phyloP scores from a whole-genome alignment of 2,329 filamentous ascomycete genomes.

The Epichloe gansuensis region DNA sequence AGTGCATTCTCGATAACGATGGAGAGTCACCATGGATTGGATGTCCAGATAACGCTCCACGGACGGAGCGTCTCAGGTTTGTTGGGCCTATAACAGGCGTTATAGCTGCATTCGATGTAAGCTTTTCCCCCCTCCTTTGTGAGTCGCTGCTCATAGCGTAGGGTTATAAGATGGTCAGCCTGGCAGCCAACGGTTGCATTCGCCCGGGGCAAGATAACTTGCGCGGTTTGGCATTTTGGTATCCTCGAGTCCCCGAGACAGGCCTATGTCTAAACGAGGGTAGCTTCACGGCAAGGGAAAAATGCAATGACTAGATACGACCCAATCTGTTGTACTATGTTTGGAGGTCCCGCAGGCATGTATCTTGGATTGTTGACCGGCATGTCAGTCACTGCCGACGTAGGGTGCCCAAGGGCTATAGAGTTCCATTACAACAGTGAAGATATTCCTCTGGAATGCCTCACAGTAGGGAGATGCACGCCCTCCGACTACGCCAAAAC shows the following conservation, averaged over 20 bases:
- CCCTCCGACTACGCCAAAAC: conserved; percentile 5
- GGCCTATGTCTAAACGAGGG: conserved; percentile 5
- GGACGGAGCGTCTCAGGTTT: too few relatives aligned
- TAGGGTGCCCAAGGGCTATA: conserved; percentile 1
- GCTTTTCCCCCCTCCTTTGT: too few relatives aligned
- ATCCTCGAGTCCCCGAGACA: conserved; percentile 6
- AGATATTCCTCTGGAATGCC: conserved; percentile 4
- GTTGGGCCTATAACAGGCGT: too few relatives aligned
- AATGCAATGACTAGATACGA: conserved; percentile 7
- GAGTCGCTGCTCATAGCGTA: too few relatives aligned
- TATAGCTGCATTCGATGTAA: too few relatives aligned
- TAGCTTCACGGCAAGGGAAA: conserved; percentile 6
- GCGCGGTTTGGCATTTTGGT: conserved; percentile 7
- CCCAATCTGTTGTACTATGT: conserved; percentile 8
- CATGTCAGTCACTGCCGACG: conserved; percentile 5
- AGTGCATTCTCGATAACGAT: too few relatives aligned
- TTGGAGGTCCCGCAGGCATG: conserved; percentile 7
- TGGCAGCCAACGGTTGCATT: too few relatives aligned
- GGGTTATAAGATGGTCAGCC: too few relatives aligned
- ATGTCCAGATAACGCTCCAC: too few relatives aligned
- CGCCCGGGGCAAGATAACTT: neutral
- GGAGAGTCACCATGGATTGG: too few relatives aligned
- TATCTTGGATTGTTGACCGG: conserved; percentile 6
- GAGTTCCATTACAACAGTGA: conserved; percentile 8
- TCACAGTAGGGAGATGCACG: conserved; percentile 6